phyloP scores from a whole-genome alignment of 768 basidiomycete species.

The Psilocybe tampanensis region DNA sequence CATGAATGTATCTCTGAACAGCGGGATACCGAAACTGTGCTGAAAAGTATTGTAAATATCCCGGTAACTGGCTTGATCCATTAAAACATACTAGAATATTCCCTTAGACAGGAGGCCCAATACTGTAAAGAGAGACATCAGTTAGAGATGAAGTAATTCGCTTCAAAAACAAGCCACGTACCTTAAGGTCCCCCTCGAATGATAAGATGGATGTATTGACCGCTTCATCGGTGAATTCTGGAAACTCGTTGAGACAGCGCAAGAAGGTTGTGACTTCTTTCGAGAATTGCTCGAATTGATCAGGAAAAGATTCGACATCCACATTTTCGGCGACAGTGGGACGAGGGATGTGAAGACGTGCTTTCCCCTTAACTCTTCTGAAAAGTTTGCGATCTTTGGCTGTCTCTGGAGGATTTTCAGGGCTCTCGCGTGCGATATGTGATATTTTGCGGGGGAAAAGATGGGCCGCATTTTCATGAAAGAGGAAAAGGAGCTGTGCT shows the following conservation, averaged over 20 bases:
- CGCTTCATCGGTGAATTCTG: constrained; percentile 75
- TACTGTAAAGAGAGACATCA: constrained; percentile 43
- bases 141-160: constrained; percentile 3
- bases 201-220: constrained; percentile 67
- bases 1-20: constrained; percentile 75
- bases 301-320: constrained; percentile 67
- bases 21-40: constrained; percentile 75
- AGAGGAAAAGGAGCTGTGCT: constrained; percentile 68
- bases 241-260: constrained; percentile 75
- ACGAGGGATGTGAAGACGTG: constrained; percentile 50
- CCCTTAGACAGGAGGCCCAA: constrained; percentile 72
- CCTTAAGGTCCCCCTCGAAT: constrained; percentile 73
- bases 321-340: constrained; percentile 58
- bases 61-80: background rate
- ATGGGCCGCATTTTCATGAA: constrained; percentile 75
- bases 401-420: constrained; percentile 28
- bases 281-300: constrained; percentile 63
- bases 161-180: constrained; percentile 23
- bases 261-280: constrained; percentile 70
- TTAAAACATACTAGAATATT: constrained; percentile 52
- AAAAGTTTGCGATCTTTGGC: constrained; percentile 32
- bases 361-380: constrained; percentile 36
- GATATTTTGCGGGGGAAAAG: constrained; percentile 71
- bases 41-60: constrained; percentile 21
- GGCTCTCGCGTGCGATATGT: constrained; percentile 41